Evolutionary conservation across 371 early-diverging fungal species (phyloP).

Genomic region (Syncephalastrum contaminatum): DNA sequence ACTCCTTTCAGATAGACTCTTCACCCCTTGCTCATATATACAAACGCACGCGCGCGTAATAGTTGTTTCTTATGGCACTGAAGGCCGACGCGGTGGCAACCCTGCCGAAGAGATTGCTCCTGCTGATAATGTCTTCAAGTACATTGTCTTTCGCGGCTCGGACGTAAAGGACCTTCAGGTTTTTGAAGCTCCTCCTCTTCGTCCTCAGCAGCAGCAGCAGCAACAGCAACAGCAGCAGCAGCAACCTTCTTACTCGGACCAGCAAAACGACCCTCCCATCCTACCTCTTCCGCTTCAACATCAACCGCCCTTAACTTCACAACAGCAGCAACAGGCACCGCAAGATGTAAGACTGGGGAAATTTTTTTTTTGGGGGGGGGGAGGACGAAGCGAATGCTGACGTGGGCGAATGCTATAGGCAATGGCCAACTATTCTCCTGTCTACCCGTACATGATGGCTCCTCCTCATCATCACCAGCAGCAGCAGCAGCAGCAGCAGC

Average conservation of each 20-base stretch:
- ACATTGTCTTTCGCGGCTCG: slow-evolving; percentile 86
- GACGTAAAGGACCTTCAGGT: slow-evolving; percentile 89
- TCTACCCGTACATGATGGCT: too few species aligned
- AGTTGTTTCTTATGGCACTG: slow-evolving; percentile 78
- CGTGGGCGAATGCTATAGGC: too few species aligned
- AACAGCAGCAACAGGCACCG: slow-evolving; percentile 6
- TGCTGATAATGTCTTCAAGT: slow-evolving; percentile 74
- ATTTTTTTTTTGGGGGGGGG: too few species aligned
- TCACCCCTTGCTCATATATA: not conserved
- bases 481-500: slow-evolving; percentile 2
- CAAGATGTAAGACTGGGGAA: not conserved
- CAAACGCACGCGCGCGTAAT: too few species aligned
- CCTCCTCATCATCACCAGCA: not conserved
- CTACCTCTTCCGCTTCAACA: slow-evolving; percentile 3
- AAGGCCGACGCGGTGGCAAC: slow-evolving; percentile 65
- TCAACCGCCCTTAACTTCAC: slow-evolving; percentile 2
- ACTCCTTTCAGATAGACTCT: not conserved
- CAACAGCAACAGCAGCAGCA: slow-evolving; percentile 3
- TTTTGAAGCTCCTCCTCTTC: slow-evolving; percentile 55
- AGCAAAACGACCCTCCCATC: slow-evolving; percentile 3
- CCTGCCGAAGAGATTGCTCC: slow-evolving; percentile 77
- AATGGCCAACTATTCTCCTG: too few species aligned
- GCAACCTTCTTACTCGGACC: not conserved
- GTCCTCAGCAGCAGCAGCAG: not conserved
- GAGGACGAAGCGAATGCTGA: too few species aligned